Evolutionary conservation across 306 rosid genomes (phyloP).

Genomic region (peach (Prunus persica)): DNA sequence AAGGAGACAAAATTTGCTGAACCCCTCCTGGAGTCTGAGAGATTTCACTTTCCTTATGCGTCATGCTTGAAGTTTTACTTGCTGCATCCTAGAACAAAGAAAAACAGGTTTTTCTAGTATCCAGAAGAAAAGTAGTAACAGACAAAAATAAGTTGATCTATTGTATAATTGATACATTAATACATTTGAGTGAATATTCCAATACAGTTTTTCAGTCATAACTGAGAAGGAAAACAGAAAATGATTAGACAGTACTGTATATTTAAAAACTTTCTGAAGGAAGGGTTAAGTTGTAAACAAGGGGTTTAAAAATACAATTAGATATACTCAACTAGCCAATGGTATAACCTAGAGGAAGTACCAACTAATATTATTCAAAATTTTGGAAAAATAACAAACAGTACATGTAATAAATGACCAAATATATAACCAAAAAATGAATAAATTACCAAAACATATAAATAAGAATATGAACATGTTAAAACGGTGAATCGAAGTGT

Average conservation of each 20-base stretch:
- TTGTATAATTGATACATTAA: background rate
- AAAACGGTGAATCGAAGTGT: slow-evolving; percentile 28
- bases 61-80: slow-evolving; percentile 36
- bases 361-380: background rate
- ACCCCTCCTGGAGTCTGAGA: slow-evolving; percentile 38
- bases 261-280: background rate
- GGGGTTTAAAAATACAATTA: background rate
- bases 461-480: slow-evolving; percentile 1
- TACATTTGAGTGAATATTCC: background rate
- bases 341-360: background rate
- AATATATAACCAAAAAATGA: background rate
- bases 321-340: background rate
- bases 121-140: background rate
- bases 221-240: background rate
- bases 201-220: background rate
- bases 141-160: background rate
- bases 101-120: background rate
- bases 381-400: background rate
- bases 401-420: background rate
- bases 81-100: slow-evolving; percentile 56
- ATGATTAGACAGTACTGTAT: background rate
- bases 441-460: background rate
- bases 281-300: background rate
- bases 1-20: slow-evolving; percentile 43
- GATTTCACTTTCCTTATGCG: slow-evolving; percentile 36